Percentiles rank a stretch among this genome's conserved stretches.
Conservation (phyloP, 2,329 filamentous ascomycete species). For the Neodidymelliopsis sp. region DNA sequence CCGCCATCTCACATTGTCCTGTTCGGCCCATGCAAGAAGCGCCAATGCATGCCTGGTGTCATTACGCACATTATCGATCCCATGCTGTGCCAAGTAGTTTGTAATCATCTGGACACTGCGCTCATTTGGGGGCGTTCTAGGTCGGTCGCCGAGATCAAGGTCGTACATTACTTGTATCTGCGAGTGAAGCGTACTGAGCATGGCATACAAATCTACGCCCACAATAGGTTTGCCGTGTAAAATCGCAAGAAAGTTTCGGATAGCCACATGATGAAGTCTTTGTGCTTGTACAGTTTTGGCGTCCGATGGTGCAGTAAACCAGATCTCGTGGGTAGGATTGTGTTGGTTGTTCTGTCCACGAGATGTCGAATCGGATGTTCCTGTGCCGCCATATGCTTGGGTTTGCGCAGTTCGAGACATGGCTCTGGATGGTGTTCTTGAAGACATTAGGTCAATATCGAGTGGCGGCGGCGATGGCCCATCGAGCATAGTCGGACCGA, state of each 20-base stretch:
- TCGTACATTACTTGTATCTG: slow-evolving; percentile 65
- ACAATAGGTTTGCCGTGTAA: slow-evolving; percentile 71
- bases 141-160: slow-evolving; percentile 47
- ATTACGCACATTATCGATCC: slow-evolving; percentile 70
- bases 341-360: slow-evolving; percentile 17
- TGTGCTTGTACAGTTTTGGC: slow-evolving; percentile 56
- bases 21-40: slow-evolving; percentile 71
- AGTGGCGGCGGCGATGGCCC: slow-evolving; percentile 40
- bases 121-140: slow-evolving; percentile 39
- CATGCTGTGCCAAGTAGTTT: slow-evolving; percentile 65
- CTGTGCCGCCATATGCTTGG: slow-evolving; percentile 23
- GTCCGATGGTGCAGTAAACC: slow-evolving; percentile 65
- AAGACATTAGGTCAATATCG: slow-evolving; percentile 32
- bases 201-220: slow-evolving; percentile 68
- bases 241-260: slow-evolving; percentile 73
- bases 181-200: slow-evolving; percentile 67
- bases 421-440: slow-evolving; percentile 3
- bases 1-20: slow-evolving; percentile 67
- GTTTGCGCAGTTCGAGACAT: neutral
- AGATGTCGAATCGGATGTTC: slow-evolving; percentile 23
- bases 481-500: slow-evolving; percentile 33
- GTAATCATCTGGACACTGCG: slow-evolving; percentile 67
- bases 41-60: slow-evolving; percentile 67
- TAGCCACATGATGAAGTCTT: slow-evolving; percentile 69
- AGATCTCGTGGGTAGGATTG: slow-evolving; percentile 59